These are phyloP conservation scores for Clonostachys rosea DNA, from an alignment of 2,329 filamentous ascomycete genomes.

Conservation along the genomic window DNA sequence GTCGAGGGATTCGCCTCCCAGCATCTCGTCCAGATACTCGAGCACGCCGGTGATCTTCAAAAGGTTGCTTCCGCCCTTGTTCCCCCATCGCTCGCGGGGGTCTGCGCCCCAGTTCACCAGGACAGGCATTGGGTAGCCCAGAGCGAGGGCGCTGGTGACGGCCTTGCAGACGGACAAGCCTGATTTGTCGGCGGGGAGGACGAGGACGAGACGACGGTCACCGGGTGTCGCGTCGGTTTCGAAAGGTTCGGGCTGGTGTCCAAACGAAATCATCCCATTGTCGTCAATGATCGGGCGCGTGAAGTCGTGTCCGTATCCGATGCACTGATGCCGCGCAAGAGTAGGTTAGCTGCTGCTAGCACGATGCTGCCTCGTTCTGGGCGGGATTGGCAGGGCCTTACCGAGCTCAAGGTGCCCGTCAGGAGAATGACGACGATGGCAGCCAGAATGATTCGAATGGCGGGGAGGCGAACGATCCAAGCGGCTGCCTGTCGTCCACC, in stretches of 20 bases:
- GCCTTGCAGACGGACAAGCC: conserved; percentile 11
- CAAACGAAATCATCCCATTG: too few species aligned
- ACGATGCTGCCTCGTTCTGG: too few species aligned
- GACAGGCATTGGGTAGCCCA: conserved; percentile 10
- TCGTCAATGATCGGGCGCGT: too few species aligned
- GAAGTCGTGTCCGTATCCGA: too few species aligned
- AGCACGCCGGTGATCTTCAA: conserved; percentile 11
- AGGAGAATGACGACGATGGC: too few species aligned
- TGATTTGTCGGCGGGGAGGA: conserved; percentile 8
- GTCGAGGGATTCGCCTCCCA: background rate
- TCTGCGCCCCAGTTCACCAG: conserved; percentile 11
- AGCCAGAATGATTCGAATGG: too few species aligned
- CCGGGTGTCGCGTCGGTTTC: background rate
- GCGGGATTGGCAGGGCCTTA: too few species aligned
- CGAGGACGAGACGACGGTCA: conserved; percentile 7
- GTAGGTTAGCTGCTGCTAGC: too few species aligned
- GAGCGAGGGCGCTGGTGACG: conserved; percentile 8
- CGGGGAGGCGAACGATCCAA: too few species aligned
- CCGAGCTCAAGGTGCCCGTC: too few species aligned
- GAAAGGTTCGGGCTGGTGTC: background rate
- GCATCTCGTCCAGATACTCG: conserved; percentile 7
- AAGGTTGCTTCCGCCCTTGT: conserved; percentile 7
- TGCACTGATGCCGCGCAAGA: too few species aligned
- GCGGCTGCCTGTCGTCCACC: too few species aligned
- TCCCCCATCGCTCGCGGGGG: conserved; percentile 2